phyloP scores from a whole-genome alignment of 257 asterid species.

The Solanum boliviense region DNA sequence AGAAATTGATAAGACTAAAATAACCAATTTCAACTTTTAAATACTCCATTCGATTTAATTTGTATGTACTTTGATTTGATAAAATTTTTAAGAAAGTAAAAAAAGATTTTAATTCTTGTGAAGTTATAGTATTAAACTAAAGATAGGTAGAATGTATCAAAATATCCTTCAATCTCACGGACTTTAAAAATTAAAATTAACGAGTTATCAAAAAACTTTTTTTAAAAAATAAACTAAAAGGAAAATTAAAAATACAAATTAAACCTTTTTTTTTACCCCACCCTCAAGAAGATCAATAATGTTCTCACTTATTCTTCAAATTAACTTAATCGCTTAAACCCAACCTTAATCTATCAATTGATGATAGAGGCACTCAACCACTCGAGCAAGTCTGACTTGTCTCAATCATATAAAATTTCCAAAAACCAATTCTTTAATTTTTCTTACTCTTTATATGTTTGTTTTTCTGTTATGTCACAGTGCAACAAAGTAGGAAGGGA shows the following conservation, averaged over 20 bases:
- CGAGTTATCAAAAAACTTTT: neutral
- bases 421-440: neutral
- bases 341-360: neutral
- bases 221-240: too few relatives aligned
- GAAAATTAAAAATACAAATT: neutral
- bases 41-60: neutral
- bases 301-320: too few relatives aligned
- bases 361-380: too few relatives aligned
- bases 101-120: neutral
- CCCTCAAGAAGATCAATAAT: neutral
- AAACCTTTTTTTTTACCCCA: neutral
- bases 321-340: too few relatives aligned
- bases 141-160: neutral
- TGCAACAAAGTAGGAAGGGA: neutral
- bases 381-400: neutral
- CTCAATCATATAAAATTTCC: neutral
- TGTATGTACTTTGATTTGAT: neutral
- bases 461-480: neutral
- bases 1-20: neutral
- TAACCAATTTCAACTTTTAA: too few relatives aligned
- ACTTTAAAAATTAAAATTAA: neutral
- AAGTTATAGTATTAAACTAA: neutral
- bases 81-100: neutral
- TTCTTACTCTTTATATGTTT: neutral
- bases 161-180: fast-evolving